Evolutionary conservation across 768 basidiomycete species (phyloP).

Genomic region (Tylopilus vinaceipallidus): DNA sequence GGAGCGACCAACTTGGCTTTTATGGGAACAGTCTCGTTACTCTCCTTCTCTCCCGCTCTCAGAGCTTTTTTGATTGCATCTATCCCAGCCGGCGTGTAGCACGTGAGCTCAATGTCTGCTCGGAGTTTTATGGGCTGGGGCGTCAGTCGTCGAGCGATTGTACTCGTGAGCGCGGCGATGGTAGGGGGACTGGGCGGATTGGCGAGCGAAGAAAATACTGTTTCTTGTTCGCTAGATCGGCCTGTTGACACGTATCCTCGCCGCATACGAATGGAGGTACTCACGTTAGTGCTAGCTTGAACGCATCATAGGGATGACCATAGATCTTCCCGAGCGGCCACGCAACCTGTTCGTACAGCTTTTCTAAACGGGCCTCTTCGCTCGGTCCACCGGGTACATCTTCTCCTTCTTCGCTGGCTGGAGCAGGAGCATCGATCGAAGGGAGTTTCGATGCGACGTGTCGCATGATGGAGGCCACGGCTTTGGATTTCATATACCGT

Average conservation of each 20-base stretch:
- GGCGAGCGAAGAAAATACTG: conserved; percentile 73
- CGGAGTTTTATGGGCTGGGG: conserved; percentile 99
- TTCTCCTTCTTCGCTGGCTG: conserved; percentile 32
- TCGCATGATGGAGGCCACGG: conserved; percentile 89
- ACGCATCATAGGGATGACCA: conserved; percentile 96
- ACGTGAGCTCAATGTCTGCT: conserved; percentile 96
- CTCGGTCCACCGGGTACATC: conserved; percentile 37
- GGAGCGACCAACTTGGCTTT: conserved; percentile 97
- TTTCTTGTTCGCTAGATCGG: conserved; percentile 58
- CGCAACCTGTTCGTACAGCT: conserved; percentile 84
- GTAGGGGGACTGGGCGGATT: conserved; percentile 57
- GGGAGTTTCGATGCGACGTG: conserved; percentile 86
- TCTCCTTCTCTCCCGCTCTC: conserved; percentile 82
- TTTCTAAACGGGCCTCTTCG: conserved; percentile 80
- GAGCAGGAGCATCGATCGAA: conserved; percentile 35
- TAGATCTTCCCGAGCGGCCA: conserved; percentile 94
- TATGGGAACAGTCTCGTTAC: conserved; percentile 89
- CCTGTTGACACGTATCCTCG: background rate
- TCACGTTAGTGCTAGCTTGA: conserved; percentile 93
- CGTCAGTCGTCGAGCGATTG: conserved; percentile 92
- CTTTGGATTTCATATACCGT: conserved; percentile 96
- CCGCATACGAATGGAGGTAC: conserved; percentile 40
- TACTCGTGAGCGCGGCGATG: conserved; percentile 62
- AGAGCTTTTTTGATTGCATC: conserved; percentile 95
- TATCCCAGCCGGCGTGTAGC: conserved; percentile 93